Evolutionary conservation across 2,329 filamentous ascomycete genomes (phyloP), one percentile per base, ranked within the genome.

Genomic region (Phyllosticta paracitricarpa): DNA sequence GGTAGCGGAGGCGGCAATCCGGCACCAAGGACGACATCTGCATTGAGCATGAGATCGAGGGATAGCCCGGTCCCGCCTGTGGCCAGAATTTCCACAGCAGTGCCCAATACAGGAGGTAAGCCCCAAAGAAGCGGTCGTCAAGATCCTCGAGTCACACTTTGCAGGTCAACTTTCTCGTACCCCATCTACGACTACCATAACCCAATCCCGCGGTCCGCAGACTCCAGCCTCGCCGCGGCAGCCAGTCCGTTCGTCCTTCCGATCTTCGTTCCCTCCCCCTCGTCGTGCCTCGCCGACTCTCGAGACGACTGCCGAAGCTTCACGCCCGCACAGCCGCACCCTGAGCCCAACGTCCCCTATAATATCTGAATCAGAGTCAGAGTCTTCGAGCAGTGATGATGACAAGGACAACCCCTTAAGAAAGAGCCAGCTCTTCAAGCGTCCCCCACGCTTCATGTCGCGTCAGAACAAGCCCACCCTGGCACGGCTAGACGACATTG

Each of bases 41-140:
- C 82, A 2, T 70, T 86, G 19, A 84, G 83, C 8, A 71, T 81
- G n/a, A 80, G 82, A n/a, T 68, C 67, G 28, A 81, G 78, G 65
- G 84, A 87, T 61, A 81, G 80, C n/a, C 81, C 82, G 2, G 69
- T 80, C 14, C 40, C 40, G 57, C 74, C 79, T 26, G 28, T 30
- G 4, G 48, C 26, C 1, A 51, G 59, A n/a, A 30, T 33, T 10
- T 71, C 79, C 7, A 70, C 79, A 7, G 77, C 75, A 35, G 79
- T 78, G 3, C 76, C 65, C 7, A 57, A 63, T n/a, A 30, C 65
- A 22, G 58, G 56, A 28, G 62, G 64, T 66, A 63, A 22, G 61
- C 24, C 12, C 4, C 10, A 33, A 30, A 19, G 55, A 24, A n/a
- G 30, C 3, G 24, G 28, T 26, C 26, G 48, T 61, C n/a, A 61